phyloP scores from a whole-genome alignment of 148 eudicot genomes.

The Amaranthus hypochondriacus region DNA sequence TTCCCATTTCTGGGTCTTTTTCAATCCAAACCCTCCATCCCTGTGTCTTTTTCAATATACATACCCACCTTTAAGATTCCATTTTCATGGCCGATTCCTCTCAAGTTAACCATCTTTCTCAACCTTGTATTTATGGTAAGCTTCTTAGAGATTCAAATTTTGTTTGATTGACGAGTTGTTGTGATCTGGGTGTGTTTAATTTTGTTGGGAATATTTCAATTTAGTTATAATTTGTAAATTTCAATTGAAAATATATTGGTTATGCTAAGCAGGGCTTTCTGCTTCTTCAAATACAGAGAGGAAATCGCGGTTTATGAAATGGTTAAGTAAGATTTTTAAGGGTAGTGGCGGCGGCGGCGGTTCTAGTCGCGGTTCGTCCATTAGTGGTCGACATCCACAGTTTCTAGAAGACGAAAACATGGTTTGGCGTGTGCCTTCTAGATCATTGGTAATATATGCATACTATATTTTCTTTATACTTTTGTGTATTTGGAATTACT shows the following conservation, averaged over 20 bases:
- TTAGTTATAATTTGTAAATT: neutral
- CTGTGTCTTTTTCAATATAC: conserved; percentile 27
- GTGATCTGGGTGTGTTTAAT: neutral
- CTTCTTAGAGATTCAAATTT: neutral
- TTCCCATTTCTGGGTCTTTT: conserved; percentile 52
- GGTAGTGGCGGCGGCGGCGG: conserved; percentile 37
- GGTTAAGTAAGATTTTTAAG: conserved; percentile 79
- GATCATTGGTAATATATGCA: conserved; percentile 54
- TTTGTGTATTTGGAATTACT: neutral
- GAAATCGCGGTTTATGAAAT: conserved; percentile 76
- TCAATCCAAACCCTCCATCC: conserved; percentile 24
- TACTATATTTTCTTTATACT: neutral
- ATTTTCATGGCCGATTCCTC: conserved; percentile 63
- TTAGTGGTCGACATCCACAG: conserved; percentile 46
- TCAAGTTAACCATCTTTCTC: conserved; percentile 53
- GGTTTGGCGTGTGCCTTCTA: conserved; percentile 64
- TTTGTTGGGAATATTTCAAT: neutral
- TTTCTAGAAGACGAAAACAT: conserved; percentile 70
- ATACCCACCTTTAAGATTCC: conserved; percentile 15
- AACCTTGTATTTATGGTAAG: conserved; percentile 67
- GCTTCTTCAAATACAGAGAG: conserved; percentile 56
- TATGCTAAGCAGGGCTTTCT: conserved; percentile 38
- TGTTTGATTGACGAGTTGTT: neutral
- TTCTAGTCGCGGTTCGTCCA: conserved; percentile 35
- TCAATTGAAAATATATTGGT: neutral